phyloP scores from a whole-genome alignment of 78 protist genomes.

The Chrysochromulina parva region DNA sequence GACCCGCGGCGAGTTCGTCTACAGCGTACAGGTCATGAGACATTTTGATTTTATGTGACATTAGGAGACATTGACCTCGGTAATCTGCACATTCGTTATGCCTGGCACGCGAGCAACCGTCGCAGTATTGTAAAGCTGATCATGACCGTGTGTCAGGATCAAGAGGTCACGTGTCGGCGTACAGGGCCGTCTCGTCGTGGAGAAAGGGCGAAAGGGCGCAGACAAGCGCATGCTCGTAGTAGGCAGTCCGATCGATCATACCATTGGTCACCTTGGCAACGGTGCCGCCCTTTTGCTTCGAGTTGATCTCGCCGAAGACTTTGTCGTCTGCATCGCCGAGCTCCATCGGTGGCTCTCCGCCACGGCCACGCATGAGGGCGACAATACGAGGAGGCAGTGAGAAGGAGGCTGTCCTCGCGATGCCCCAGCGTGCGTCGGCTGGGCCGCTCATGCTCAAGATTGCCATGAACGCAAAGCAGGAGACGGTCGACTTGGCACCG shows the following conservation, averaged over 20 bases:
- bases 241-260: neutral
- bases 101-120: no score
- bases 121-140: no score
- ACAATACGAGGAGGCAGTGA: neutral
- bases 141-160: no score
- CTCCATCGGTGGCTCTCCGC: neutral
- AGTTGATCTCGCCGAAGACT: neutral
- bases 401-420: neutral
- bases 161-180: no score
- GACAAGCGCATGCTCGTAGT: neutral
- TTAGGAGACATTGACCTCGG: no score
- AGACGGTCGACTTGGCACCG: neutral
- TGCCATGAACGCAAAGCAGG: constrained; percentile 15
- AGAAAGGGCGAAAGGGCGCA: constrained; percentile 5
- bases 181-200: neutral
- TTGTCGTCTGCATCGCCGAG: constrained; percentile 33
- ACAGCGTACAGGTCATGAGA: no score
- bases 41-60: no score
- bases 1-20: no score
- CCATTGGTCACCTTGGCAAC: constrained; percentile 6
- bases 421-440: neutral
- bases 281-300: constrained; percentile 19
- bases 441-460: neutral
- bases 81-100: no score
- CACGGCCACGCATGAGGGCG: neutral